A percentile compares a stretch with the other conserved stretches of the same genome.
These are phyloP conservation scores for Ophiognomonia clavigignenti-juglandacearum DNA, from an alignment of 2,329 filamentous ascomycete species.

Conservation along the genomic window DNA sequence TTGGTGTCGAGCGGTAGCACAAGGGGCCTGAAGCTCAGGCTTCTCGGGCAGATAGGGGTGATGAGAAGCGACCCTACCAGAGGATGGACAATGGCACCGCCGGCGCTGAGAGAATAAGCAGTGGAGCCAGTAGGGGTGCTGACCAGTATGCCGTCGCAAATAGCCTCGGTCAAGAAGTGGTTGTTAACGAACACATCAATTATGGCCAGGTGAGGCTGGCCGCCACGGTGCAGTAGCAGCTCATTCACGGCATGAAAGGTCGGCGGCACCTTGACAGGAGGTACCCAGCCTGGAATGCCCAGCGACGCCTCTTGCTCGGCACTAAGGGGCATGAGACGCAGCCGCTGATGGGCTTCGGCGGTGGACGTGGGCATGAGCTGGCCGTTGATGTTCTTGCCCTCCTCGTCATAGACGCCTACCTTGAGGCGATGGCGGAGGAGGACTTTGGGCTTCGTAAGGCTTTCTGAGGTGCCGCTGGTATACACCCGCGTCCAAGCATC, in stretches of 20 bases:
- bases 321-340: constrained; percentile 22
- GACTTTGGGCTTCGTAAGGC: constrained; percentile 64
- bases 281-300: constrained; percentile 11
- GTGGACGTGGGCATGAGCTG: constrained; percentile 44
- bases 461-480: constrained; percentile 58
- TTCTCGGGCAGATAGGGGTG: constrained; percentile 90
- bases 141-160: constrained; percentile 91
- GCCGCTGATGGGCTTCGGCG: constrained; percentile 34
- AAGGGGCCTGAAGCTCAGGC: constrained; percentile 84
- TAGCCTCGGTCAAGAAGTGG: constrained; percentile 85
- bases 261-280: constrained; percentile 24
- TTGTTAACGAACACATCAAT: constrained; percentile 89
- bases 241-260: constrained; percentile 81
- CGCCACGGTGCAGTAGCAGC: constrained; percentile 86
- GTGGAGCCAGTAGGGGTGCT: constrained; percentile 93
- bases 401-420: constrained; percentile 73
- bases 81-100: constrained; percentile 91
- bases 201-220: constrained; percentile 83
- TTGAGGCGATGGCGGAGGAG: constrained; percentile 82
- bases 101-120: constrained; percentile 89
- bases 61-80: constrained; percentile 83
- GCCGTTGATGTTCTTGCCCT: constrained; percentile 56
- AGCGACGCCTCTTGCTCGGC: constrained; percentile 15
- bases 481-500: constrained; percentile 88
- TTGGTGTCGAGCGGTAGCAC: constrained; percentile 83